Base-by-base conservation (phyloP, 768 basidiomycete genomes). In the Naganishia onofrii region DNA sequence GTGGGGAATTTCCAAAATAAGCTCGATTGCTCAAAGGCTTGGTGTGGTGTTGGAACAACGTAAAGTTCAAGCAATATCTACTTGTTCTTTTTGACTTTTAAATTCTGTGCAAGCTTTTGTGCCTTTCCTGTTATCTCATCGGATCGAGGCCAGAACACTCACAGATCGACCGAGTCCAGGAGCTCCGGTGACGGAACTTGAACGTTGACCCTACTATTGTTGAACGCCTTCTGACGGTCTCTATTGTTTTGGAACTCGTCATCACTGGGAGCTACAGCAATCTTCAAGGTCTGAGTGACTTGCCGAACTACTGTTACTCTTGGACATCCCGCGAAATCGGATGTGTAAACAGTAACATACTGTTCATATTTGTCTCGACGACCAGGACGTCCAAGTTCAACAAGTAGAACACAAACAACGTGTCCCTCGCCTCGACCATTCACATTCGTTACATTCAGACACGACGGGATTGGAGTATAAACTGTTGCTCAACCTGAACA, bases 11-110 rank as follows among this genome's bases (percentile, higher is more conserved):
- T 26, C 12, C 7, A 13, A 51, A 51, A 51, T 51, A 51, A 12
- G 42, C 48, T n/a, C 48, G 48, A 51, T 51, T 23, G 48, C 48
- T 51, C 48, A 51, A 26, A 26, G 48, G 48, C 48, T 51, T 51
- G 48, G 48, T 51, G 48, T n/a, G 23, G n/a, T 36, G 31, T 58
- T 32, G 32, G 1, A 58, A 36, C 19, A 28, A n/a, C 60, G 60
- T 12, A 42, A 36, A 44, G 60, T 63, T 63, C 34, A 63, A 36
- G 60, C 23, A 63, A 10, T 42, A 44, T 63, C 60, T 63, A 63
- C 60, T 42, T 26, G 34, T 44, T 63, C 12, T 21, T 31, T 42
- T 10, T 2, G 42, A 7, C 21, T 15, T 21, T 3, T 19, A 2
- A 12, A 34, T 17, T 32, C 4, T n/a, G 10, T 21, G 29, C 58